These are phyloP conservation scores for Backusella parvicylindrica DNA, from an alignment of 192 early-diverging fungal species.

Conservation along the genomic window DNA sequence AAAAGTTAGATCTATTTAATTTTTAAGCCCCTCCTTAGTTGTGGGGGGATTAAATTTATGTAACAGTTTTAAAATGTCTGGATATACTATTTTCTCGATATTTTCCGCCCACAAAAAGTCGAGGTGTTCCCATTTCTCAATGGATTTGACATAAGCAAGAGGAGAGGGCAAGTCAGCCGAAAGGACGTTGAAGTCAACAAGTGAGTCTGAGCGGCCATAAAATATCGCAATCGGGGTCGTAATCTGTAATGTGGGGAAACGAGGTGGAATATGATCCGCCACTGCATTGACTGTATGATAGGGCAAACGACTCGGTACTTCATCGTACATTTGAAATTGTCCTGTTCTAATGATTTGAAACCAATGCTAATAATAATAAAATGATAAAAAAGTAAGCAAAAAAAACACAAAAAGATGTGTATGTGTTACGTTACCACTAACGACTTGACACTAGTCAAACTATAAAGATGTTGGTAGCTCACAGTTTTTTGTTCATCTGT, in stretches of 20 bases:
- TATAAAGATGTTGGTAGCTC: slow-evolving; percentile 87
- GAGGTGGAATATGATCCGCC: slow-evolving; percentile 59
- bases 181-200: slow-evolving; percentile 71
- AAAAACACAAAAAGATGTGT: too few species aligned
- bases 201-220: slow-evolving; percentile 83
- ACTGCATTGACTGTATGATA: slow-evolving; percentile 39
- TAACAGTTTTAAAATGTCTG: slow-evolving; percentile 40
- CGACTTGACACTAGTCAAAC: slow-evolving; percentile 83
- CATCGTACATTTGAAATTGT: slow-evolving; percentile 92
- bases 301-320: slow-evolving; percentile 61
- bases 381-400: background rate
- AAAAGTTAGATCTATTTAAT: background rate
- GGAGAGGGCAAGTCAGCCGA: slow-evolving; percentile 47
- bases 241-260: slow-evolving; percentile 78
- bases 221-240: slow-evolving; percentile 84
- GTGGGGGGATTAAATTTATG: slow-evolving; percentile 28
- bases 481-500: slow-evolving; percentile 71
- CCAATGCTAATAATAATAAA: slow-evolving; percentile 61
- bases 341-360: slow-evolving; percentile 92
- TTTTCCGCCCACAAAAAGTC: slow-evolving; percentile 52
- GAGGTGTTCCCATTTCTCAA: slow-evolving; percentile 78
- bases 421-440: slow-evolving; percentile 60
- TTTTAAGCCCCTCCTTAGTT: background rate
- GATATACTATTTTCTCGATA: slow-evolving; percentile 44
- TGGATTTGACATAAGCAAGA: slow-evolving; percentile 53